phyloP scores from a whole-genome alignment of 495 filamentous ascomycete genomes.

The Annulohypoxylon bovei region DNA sequence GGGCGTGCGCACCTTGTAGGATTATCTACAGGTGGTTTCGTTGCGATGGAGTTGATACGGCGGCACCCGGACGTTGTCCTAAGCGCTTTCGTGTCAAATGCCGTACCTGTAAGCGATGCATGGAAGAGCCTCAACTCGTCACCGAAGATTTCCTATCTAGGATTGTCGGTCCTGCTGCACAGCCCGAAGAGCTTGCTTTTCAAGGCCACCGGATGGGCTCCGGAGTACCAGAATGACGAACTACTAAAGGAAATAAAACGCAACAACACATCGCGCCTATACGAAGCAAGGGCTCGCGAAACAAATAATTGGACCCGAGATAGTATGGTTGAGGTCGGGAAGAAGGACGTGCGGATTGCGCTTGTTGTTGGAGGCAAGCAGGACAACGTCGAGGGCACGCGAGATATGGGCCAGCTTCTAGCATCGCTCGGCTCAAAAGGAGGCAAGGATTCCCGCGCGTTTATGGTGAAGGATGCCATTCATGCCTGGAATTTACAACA shows the following conservation, averaged over 20 bases:
- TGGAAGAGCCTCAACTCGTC: constrained; percentile 33
- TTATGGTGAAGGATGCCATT: constrained; percentile 46
- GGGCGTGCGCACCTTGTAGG: constrained; percentile 46
- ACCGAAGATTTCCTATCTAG: constrained; percentile 23
- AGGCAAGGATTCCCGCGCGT: constrained; percentile 35
- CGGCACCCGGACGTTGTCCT: constrained; percentile 43
- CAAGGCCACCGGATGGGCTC: constrained; percentile 34
- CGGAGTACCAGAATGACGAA: constrained; percentile 36
- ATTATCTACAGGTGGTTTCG: constrained; percentile 46
- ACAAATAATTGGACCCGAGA: constrained; percentile 28
- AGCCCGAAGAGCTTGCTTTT: constrained; percentile 24
- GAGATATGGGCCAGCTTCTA: constrained; percentile 39
- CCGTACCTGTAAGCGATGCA: constrained; percentile 38
- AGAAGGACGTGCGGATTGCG: constrained; percentile 39
- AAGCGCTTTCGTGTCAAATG: constrained; percentile 42
- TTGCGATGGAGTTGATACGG: constrained; percentile 40
- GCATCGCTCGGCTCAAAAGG: constrained; percentile 28
- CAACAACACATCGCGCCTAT: constrained; percentile 34
- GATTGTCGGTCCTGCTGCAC: constrained; percentile 32
- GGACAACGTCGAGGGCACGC: constrained; percentile 44
- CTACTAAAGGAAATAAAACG: constrained; percentile 41
- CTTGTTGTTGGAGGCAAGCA: constrained; percentile 44
- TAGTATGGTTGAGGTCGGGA: constrained; percentile 36
- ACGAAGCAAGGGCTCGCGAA: constrained; percentile 8
- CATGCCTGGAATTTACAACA: constrained; percentile 53